Percentiles rank a stretch among this genome's conserved stretches.
Conservation (phyloP, 2,329 filamentous ascomycete genomes). For the Diaporthe batatas region DNA sequence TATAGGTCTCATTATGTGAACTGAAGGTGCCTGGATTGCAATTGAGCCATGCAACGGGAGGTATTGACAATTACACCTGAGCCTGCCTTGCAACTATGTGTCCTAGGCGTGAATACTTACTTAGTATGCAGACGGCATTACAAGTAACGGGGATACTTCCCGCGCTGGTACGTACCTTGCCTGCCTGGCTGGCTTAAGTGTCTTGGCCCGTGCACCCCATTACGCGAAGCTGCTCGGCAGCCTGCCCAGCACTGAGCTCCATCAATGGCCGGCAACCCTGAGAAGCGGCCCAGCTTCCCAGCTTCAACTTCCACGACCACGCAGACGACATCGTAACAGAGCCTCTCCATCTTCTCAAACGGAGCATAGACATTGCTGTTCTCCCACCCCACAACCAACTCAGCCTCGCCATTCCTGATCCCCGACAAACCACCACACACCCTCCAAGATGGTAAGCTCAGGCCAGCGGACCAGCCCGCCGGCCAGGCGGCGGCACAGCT, state of each 20-base stretch:
- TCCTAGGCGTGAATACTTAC: neutral
- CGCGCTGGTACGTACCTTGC: neutral
- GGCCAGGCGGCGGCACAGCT: slow-evolving; percentile 16
- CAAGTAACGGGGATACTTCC: slow-evolving; percentile 5
- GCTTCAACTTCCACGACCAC: slow-evolving; percentile 34
- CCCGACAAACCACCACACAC: slow-evolving; percentile 16
- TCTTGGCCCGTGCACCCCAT: slow-evolving; percentile 36
- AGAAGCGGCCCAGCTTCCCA: neutral
- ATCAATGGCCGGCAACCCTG: slow-evolving; percentile 10
- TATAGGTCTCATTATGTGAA: slow-evolving; percentile 53
- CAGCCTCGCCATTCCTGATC: slow-evolving; percentile 21
- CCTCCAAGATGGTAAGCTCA: slow-evolving; percentile 64
- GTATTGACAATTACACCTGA: neutral
- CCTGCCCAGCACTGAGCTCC: slow-evolving; percentile 37
- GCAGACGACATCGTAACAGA: slow-evolving; percentile 5
- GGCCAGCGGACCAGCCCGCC: neutral
- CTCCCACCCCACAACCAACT: neutral
- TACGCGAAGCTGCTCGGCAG: slow-evolving; percentile 43
- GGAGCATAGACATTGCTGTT: neutral
- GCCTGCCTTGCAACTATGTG: neutral
- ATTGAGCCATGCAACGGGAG: slow-evolving; percentile 19
- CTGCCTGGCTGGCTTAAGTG: neutral
- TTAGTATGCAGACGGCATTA: neutral
- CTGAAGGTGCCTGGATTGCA: neutral
- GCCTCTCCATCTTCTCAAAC: neutral